Conservation (phyloP, 2,329 filamentous ascomycete species). For the Verticillium alfalfae region DNA sequence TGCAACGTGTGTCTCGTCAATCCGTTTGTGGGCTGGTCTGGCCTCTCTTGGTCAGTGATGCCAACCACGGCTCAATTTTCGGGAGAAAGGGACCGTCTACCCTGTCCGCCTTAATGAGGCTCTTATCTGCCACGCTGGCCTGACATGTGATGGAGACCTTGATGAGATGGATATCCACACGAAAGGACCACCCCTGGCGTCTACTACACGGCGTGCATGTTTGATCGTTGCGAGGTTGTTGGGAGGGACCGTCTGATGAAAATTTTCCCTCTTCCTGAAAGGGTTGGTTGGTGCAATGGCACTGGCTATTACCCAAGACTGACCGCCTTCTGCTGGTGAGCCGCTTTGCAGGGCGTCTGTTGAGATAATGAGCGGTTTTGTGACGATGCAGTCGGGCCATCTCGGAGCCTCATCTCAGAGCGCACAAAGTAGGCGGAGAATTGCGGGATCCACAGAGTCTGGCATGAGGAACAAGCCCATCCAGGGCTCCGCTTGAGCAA, state of each 20-base stretch:
- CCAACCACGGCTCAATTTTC: conserved; percentile 6
- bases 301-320: background rate
- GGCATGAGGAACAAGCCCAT: background rate
- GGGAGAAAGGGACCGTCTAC: conserved; percentile 7
- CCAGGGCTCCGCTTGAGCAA: background rate
- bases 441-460: background rate
- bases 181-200: background rate
- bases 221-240: background rate
- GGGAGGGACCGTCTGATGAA: background rate
- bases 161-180: background rate
- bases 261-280: background rate
- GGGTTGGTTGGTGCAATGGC: background rate
- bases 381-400: background rate
- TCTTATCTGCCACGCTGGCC: conserved; percentile 5
- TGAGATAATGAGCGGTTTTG: background rate
- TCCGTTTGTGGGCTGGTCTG: background rate
- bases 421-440: background rate
- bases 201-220: background rate
- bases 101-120: conserved; percentile 3
- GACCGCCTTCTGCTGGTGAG: background rate
- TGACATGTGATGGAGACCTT: conserved; percentile 10
- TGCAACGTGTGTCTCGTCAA: background rate
- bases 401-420: background rate
- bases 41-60: conserved; percentile 4
- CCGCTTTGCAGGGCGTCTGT: background rate